Percentiles rank a stretch among this genome's conserved stretches.
These are phyloP conservation scores for Diaporthe humulicola DNA, from an alignment of 2,329 filamentous ascomycete genomes.

Conservation along the genomic window DNA sequence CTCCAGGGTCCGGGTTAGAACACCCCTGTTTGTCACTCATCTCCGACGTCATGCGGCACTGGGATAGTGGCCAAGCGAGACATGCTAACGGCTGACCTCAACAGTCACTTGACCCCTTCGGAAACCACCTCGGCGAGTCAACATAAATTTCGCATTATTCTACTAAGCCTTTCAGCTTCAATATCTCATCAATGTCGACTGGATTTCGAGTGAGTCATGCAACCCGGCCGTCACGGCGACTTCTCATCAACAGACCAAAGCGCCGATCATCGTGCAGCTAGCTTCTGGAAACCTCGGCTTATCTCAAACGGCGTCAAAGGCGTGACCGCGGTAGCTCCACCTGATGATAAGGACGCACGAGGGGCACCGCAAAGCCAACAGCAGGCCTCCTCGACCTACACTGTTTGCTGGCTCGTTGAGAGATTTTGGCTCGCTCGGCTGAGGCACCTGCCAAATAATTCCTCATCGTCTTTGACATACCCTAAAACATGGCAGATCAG, in stretches of 20 bases:
- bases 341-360: slow-evolving; percentile 4
- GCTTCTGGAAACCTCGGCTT: neutral
- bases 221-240: too few species aligned
- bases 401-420: neutral
- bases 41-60: slow-evolving; percentile 8
- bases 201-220: neutral
- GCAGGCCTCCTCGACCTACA: neutral
- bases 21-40: neutral
- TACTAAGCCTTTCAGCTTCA: neutral
- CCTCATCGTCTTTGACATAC: fast-evolving
- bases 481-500: neutral
- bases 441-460: too few species aligned
- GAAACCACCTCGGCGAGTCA: neutral
- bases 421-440: neutral
- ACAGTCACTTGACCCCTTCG: neutral
- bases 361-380: neutral
- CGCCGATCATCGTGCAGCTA: neutral
- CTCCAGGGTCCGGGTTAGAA: neutral
- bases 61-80: neutral
- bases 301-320: slow-evolving; percentile 14
- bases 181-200: too few species aligned
- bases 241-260: neutral
- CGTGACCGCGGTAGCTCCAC: slow-evolving; percentile 26
- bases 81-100: slow-evolving; percentile 3
- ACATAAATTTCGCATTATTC: neutral